Evolutionary conservation across 2,329 filamentous ascomycete genomes (phyloP).

Genomic region (Nigrospora osmanthi): DNA sequence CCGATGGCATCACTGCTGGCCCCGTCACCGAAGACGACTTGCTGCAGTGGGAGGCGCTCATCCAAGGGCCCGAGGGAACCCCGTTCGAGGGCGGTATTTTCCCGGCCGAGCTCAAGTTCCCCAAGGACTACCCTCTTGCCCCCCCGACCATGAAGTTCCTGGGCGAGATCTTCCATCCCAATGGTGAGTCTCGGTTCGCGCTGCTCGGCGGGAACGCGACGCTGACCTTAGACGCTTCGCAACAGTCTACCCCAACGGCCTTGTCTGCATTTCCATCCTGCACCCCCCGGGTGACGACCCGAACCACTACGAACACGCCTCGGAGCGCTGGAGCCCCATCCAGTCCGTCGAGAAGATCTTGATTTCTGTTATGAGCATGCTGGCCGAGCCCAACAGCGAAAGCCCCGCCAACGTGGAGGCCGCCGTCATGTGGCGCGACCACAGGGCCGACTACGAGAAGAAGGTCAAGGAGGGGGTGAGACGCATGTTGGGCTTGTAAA

Average conservation of each 20-base stretch:
- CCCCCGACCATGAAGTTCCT: constrained; percentile 95
- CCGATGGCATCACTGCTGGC: constrained; percentile 95
- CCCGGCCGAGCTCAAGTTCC: constrained; percentile 89
- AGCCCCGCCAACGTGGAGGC: constrained; percentile 94
- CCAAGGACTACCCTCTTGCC: constrained; percentile 92
- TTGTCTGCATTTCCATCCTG: constrained; percentile 97
- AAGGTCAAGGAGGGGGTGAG: constrained; percentile 78
- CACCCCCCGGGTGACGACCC: constrained; percentile 95
- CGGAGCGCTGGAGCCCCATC: constrained; percentile 92
- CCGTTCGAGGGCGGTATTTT: constrained; percentile 96
- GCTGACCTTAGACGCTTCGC: neutral
- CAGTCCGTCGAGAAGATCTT: constrained; percentile 97
- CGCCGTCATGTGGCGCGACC: constrained; percentile 91
- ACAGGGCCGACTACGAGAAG: constrained; percentile 74
- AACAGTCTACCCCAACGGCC: constrained; percentile 79
- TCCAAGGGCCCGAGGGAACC: constrained; percentile 90
- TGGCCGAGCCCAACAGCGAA: constrained; percentile 95
- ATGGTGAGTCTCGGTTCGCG: constrained; percentile 49
- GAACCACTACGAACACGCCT: constrained; percentile 95
- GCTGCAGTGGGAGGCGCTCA: constrained; percentile 92
- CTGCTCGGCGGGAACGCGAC: neutral
- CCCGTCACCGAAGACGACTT: constrained; percentile 92
- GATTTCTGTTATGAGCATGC: constrained; percentile 96
- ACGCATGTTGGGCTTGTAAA: constrained; percentile 66
- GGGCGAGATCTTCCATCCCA: constrained; percentile 92